Evolutionary conservation across 768 basidiomycete genomes (phyloP), one percentile per base, ranked within the genome.

Genomic region (Pleurotus cornucopiae): DNA sequence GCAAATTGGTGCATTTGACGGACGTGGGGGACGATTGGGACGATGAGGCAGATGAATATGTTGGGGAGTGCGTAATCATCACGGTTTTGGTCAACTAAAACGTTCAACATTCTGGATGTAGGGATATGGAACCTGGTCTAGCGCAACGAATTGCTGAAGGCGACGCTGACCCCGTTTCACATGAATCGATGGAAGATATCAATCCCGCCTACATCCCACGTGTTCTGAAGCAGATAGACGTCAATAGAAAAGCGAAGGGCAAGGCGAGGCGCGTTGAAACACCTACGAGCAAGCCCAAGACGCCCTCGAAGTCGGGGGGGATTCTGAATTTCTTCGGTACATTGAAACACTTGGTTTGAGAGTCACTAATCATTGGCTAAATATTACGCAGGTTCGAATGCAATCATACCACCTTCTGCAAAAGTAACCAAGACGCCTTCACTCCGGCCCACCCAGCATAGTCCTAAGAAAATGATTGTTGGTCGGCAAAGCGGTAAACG

Each of bases 401-500:
- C 77, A 7, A 71, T 62, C 49, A 75, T 77, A 34, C 72, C 75
- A 25, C 66, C 66, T 14, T 60, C 58, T 51, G 40, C 58, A n/a
- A 59, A 34, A 46, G 59, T 56, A 41, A 56, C 54, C 60, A 62
- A 46, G 20, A 49, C 18, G 49, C 55, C 41, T 44, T 44, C 25
- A n/a, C 53, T 21, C 21, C 16, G 13, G 13, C 26, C 45, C 6
- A 46, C 41, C 43, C 34, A 37, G 25, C 52, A 11, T 41, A 37
- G 25, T 12, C 23, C 54, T 7, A 55, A 34, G 43, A 55, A 64
- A 38, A 63, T 63, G 58, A 56, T 61, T 55, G 64, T 69, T 25
- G 88, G 88, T 16, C 82, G 79, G 57, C 76, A 79, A 5, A 91
- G 88, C 62, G 90, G 90, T 13, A 91, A 91, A 67, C 77, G 90